Evolutionary conservation across 2,329 filamentous ascomycete species (phyloP), one percentile per base, ranked within the genome.

Genomic region (Fusarium austroafricanum): DNA sequence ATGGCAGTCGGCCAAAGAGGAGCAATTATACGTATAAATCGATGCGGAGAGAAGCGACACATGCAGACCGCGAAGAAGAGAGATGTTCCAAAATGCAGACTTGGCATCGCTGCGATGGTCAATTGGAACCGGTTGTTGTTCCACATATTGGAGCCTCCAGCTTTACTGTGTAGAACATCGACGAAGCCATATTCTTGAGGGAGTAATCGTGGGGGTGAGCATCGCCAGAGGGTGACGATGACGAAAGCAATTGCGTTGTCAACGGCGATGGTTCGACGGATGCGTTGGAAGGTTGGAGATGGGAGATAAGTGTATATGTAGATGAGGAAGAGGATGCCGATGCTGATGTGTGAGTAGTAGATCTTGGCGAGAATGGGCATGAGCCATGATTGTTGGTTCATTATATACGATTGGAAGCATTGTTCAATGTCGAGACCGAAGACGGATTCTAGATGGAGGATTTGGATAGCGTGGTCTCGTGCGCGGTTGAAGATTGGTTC

Each of bases 91-190:
- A 83, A 84, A 65, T 84, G 83, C 15, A 84, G 70, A 18, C 79
- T 82, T 2, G 82, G 82, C 82, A 84, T 84, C 26, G 82, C 83
- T 0, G 82, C 82, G 59, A 83, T 83, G 10, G 81, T 83, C 12
- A 84, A 71, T 66, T 82, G 81, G 56, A 82, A 83, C 20, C 76
- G 75, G 64, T 84, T 84, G 53, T 82, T 76, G 18, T 78, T 82
- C 82, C 81, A 83, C 2, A 71, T 72, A 38, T 71, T 78, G 10
- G 65, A 68, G 2, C 68, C 52, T 56, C 73, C 38, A 10, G 64
- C 63, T 40, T 72, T 75, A 46, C 73, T 66, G 46, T 83, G 82
- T 9, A 84, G 75, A 15, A 83, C 70, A 60, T 85, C 83, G 58
- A 83, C 64, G 69, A 82, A 85, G 21, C 83, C 83, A 17, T 83